These are phyloP conservation scores for Thamnidium elegans DNA, from an alignment of 192 early-diverging fungal species.

Conservation along the genomic window DNA sequence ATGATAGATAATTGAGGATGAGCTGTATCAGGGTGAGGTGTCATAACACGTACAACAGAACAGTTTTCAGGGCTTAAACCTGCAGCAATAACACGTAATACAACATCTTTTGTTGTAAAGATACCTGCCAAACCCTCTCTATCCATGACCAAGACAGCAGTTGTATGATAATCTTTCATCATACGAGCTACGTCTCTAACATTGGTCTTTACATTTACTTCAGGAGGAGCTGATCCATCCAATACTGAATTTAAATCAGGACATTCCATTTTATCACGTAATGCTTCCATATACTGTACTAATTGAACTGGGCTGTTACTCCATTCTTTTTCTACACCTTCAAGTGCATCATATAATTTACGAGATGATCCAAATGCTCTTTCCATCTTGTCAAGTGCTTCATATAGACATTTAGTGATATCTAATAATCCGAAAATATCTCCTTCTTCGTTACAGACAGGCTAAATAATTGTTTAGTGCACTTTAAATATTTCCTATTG, in stretches of 20 bases:
- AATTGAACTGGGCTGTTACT: constrained; percentile 63
- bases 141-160: constrained; percentile 74
- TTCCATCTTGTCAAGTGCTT: constrained; percentile 84
- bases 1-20: constrained; percentile 68
- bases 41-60: constrained; percentile 97
- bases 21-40: constrained; percentile 82
- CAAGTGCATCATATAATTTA: constrained; percentile 76
- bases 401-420: constrained; percentile 84
- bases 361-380: constrained; percentile 78
- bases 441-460: constrained; percentile 82
- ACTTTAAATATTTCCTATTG: neutral
- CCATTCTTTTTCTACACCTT: constrained; percentile 83
- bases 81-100: constrained; percentile 85
- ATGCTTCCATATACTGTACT: constrained; percentile 66
- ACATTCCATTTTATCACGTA: constrained; percentile 86
- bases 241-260: constrained; percentile 87
- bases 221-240: constrained; percentile 57
- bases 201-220: constrained; percentile 61
- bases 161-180: constrained; percentile 72
- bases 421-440: constrained; percentile 83
- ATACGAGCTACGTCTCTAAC: constrained; percentile 70
- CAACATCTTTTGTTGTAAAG: constrained; percentile 82
- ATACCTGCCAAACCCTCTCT: constrained; percentile 80
- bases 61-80: constrained; percentile 85
- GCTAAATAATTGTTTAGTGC: constrained; percentile 36